Percentiles rank a stretch among this genome's conserved stretches.
phyloP scores from a whole-genome alignment of 495 filamentous ascomycete species.

The Penicillium canariense region DNA sequence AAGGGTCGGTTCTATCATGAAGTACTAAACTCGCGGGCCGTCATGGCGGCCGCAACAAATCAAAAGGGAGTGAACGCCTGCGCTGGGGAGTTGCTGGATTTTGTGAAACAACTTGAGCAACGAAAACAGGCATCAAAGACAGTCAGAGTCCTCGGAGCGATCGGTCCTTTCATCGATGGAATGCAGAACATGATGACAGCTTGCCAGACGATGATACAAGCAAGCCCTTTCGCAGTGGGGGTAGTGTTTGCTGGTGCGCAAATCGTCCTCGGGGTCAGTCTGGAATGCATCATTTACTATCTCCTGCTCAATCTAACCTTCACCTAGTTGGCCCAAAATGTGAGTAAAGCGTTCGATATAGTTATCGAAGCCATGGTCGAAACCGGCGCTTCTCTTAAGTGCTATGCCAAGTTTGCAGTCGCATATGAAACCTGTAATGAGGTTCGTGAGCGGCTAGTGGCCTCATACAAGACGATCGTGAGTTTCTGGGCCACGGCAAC shows the following conservation, averaged over 20 bases:
- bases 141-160: neutral
- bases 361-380: neutral
- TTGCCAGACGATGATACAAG: neutral
- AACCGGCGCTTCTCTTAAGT: neutral
- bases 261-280: neutral
- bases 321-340: neutral
- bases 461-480: neutral
- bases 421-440: neutral
- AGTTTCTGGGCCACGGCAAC: neutral
- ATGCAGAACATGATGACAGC: neutral
- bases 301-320: neutral
- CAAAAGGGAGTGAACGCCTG: neutral
- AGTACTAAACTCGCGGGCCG: neutral
- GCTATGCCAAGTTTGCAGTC: neutral
- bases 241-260: neutral
- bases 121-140: neutral
- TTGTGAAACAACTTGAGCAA: neutral
- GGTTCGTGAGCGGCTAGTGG: neutral
- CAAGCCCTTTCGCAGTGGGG: slow-evolving; percentile 3
- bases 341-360: neutral
- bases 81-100: neutral
- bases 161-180: slow-evolving; percentile 1
- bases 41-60: neutral
- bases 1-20: neutral
- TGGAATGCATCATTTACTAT: neutral